Evolutionary conservation across 1,284 basidiomycete genomes (phyloP).

Genomic region (Blastosporella zonata): DNA sequence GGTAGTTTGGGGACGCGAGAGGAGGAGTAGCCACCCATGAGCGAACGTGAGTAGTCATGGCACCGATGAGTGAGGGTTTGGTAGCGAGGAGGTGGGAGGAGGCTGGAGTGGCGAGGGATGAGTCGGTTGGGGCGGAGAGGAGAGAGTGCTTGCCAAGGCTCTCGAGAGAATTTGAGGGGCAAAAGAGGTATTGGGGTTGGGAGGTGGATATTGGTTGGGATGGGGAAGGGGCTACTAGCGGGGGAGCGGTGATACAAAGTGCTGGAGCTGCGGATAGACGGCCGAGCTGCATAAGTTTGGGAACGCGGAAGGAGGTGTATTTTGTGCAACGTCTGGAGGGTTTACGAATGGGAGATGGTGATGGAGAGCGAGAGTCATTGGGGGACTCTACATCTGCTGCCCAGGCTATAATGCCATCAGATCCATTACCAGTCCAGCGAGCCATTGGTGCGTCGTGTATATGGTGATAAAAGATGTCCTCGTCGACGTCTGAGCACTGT

Average conservation of each 20-base stretch:
- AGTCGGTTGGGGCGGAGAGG: constrained; percentile 32
- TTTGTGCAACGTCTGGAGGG: constrained; percentile 10
- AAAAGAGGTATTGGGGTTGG: constrained; percentile 18
- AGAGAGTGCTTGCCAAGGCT: constrained; percentile 31
- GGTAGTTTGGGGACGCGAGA: too few relatives aligned
- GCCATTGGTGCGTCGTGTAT: constrained; percentile 16
- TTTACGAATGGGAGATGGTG: constrained; percentile 18
- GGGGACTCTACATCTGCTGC: constrained; percentile 30
- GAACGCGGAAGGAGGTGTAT: constrained; percentile 26
- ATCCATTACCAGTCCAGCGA: constrained; percentile 27
- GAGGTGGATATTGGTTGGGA: constrained; percentile 32
- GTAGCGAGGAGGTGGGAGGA: constrained; percentile 29
- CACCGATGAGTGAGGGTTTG: constrained; percentile 21
- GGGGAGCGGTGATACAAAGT: constrained; percentile 42
- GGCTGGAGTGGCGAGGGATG: constrained; percentile 38
- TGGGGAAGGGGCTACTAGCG: constrained; percentile 24
- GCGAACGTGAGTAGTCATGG: constrained; percentile 33
- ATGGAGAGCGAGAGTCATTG: constrained; percentile 14
- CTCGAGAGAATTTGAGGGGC: constrained; percentile 17
- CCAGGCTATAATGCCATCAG: constrained; percentile 37
- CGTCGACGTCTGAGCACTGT: constrained; percentile 34
- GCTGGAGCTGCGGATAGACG: constrained; percentile 42
- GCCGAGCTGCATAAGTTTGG: constrained; percentile 39
- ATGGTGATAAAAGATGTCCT: constrained; percentile 22
- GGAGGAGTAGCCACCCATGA: constrained; percentile 33